Evolutionary conservation across 768 basidiomycete species (phyloP), one percentile per base, ranked within the genome.

Genomic region (Tricholoma sp.): DNA sequence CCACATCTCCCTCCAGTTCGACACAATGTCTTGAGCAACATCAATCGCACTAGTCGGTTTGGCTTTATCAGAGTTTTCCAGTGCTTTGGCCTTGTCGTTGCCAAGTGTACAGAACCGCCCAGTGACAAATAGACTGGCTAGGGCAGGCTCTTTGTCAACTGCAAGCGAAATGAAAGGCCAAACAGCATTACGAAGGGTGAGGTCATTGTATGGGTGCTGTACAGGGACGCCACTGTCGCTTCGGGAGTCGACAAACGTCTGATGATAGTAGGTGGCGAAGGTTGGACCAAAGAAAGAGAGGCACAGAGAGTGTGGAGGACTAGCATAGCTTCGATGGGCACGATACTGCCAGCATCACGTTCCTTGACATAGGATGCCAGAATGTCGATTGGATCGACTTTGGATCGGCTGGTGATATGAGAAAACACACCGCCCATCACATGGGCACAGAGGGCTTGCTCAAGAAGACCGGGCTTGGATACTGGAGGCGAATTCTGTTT

Each of bases 141-240:
- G 75, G 0, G 94, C 92, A 1, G 95, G 93, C 66, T 94, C 93
- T 59, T 86, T 88, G 62, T 91, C 86, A 12, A 94, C 83, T 1
- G 90, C 86, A 15, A 91, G 76, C 0, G 89, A 73, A 37, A 96
- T 85, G 60, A 96, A 88, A 58, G 80, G 81, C 94, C 95, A 98
- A 5, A 91, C 83, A 0, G 88, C 81, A 50, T 80, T 86, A 17
- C 89, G 84, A 32, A 91, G 77, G 7, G 78, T 65, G 17, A 85
- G 74, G 42, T 93, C 91, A 31, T 92, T 88, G 60, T 89, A 91
- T 0, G 90, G 89, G 64, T 92, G 86, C 54, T 85, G 82, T 6
- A 89, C 75, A 34, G 72, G 0, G 82, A 76, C 2, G 82, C 68
- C 0, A 89, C 84, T 0, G 83, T 85, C 8, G 82, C 77, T 59